These are phyloP conservation scores for Aspergillus incahuasiensis DNA, from an alignment of 495 filamentous ascomycete species.

Conservation along the genomic window DNA sequence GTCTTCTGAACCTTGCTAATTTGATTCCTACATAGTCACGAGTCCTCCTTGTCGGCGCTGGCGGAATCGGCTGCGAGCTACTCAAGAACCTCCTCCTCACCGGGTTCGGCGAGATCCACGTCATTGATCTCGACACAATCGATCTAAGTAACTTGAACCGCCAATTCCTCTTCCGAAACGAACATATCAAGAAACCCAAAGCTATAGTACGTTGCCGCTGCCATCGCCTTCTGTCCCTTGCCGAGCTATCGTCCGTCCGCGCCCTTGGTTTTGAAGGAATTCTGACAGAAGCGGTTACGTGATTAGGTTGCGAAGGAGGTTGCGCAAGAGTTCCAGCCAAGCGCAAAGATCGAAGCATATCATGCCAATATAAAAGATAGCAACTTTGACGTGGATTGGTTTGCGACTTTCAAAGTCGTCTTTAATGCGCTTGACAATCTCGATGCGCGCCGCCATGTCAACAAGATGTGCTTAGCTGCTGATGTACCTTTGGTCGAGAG, in stretches of 20 bases:
- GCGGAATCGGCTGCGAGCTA: conserved; percentile 95
- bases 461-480: conserved; percentile 93
- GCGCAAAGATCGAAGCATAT: conserved; percentile 81
- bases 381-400: conserved; percentile 91
- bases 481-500: conserved; percentile 91
- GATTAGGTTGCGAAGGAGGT: conserved; percentile 88
- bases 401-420: conserved; percentile 73
- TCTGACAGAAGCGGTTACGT: conserved; percentile 19
- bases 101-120: conserved; percentile 91
- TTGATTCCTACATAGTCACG: conserved; percentile 55
- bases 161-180: conserved; percentile 94
- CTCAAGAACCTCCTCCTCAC: conserved; percentile 93
- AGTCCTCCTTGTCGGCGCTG: conserved; percentile 91
- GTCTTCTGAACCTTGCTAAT: conserved; percentile 15
- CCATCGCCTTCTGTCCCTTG: not conserved
- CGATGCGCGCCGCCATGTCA: conserved; percentile 90
- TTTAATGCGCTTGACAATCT: conserved; percentile 98
- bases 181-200: conserved; percentile 98
- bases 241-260: conserved; percentile 2
- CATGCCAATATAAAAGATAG: conserved; percentile 94
- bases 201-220: conserved; percentile 62
- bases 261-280: not conserved
- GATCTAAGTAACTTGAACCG: conserved; percentile 97
- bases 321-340: conserved; percentile 85
- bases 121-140: conserved; percentile 97